Evolutionary conservation across 208 protist genomes (phyloP), one percentile per base, ranked within the genome.

Genomic region (Porcisia hertigi): DNA sequence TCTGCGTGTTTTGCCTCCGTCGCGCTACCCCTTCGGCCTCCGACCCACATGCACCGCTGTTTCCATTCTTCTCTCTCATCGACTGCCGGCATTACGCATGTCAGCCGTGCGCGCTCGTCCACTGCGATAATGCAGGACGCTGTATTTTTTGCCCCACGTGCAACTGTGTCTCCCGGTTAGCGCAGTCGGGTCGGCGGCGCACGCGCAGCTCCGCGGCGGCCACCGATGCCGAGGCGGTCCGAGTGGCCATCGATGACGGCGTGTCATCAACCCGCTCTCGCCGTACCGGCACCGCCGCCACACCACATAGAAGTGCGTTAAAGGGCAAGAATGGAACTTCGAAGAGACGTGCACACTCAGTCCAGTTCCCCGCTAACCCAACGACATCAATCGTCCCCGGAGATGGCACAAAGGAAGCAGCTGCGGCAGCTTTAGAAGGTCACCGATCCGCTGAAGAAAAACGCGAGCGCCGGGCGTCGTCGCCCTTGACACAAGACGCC

Each of bases 61-160:
- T 97, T 75, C 86, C 88, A 54, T 94, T 97, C 75, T 97, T 97
- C 83, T 94, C 91, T 25, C 91, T 97, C 23, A 85, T 94, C 3
- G 90, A 97, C 83, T 97, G 92, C 79, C 87, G 89, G n/a, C 92
- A 97, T 81, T 95, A 95, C 81, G 91, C 87, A 25, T 97, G 92
- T 65, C 92, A 97, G 83, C 92, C 92, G n/a, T 97, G 92, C 74
- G 92, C 92, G 8, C 82, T 97, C 47, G 92, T 97, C 23, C 73
- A 94, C 77, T 95, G 88, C 73, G 88, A 94, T 71, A 91, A 94
- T 69, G 89, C 86, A 0, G 92, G 92, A 1, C 85, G 88, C 23
- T 80, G 76, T 64, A 94, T 97, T 75, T 55, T 63, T 43, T 97
- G 92, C 72, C 92, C 92, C 12, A 76, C 75, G 67, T 97, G 92